Base-by-base conservation (phyloP, 345 rosid species). In the Brassica nigra region DNA sequence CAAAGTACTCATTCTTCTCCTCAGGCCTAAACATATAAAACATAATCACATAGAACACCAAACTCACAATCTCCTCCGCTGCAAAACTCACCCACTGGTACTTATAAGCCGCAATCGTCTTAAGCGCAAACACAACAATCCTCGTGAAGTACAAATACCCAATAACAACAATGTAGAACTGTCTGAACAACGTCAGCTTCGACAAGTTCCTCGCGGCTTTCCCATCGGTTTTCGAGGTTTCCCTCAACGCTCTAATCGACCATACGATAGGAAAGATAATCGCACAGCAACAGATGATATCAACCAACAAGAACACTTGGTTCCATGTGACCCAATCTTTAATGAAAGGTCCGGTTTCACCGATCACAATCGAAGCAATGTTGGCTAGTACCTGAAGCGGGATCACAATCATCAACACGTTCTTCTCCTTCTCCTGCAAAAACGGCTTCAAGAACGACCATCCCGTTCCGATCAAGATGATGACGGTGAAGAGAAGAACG, bases 381-480 rank as follows among this genome's bases (percentile, higher is more conserved):
- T 93, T 93, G 68, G 97, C 98, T 31, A 96, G 61, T 33, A 96
- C 99, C 87, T 93, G 99, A 62, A 96, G 92, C 0, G 99, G 99
- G 23, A 96, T 86, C 83, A 93, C 98, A 66, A 96, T 88, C 91
- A 96, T 93, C 87, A 96, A 78, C 20, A 96, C 98, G 68, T 90
- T 96, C 97, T 92, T 96, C 84, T 96, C 98, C 83, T 87, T 90
- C 87, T 96, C 99, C 80, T 96, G 99, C 81, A 95, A 76, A 67
- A 91, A 95, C 0, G 99, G 98, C 79, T 95, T 95, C 80, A 93
- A 78, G 78, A 95, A 93, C 9, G 99, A 95, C 99, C 98, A 95
- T 3, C 99, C 99, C 2, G 99, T 95, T 2, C 98, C 99, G 66
- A 95, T 87, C 90, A 93, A 87, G 64, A 95, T 89, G 68, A 95